Evolutionary conservation across 768 basidiomycete species (phyloP), one percentile per base, ranked within the genome.

Genomic region (Suillus subalutaceus): DNA sequence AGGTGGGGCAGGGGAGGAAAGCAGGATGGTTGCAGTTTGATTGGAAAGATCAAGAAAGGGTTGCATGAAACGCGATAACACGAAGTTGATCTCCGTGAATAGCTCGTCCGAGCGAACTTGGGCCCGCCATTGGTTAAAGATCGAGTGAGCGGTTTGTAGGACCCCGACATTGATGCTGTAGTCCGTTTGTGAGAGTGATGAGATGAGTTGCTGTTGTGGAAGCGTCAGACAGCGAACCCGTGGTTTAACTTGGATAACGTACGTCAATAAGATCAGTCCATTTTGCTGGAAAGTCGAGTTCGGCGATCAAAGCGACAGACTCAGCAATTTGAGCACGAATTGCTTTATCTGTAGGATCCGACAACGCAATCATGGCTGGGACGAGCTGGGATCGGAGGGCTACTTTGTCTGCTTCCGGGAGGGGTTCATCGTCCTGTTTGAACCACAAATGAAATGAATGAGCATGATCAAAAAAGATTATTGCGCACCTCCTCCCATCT

Each of bases 181-280:
- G 71, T 97, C 89, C 3, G 90, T 86, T 5, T 82, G 80, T 2
- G 94, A 94, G 16, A 99, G 85, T 43, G 93, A 94, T 23, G 79
- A 75, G 23, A 97, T 92, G 55, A 99, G 88, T 92, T 96, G 94
- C 96, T 97, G 71, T 43, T 58, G 60, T 40, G 50, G 20, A n/a
- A 66, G 32, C 60, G 63, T 58, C 9, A 58, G 50, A 44, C 6
- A 57, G 32, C 20, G 57, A 38, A 43, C 52, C 30, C 40, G 26
- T 26, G 61, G 64, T 50, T 61, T 41, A 4, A 57, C 63, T 62
- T 35, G 8, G 9, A 48, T 44, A 43, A 85, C 94, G 75, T 77
- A 97, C 96, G 80, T 95, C 91, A 71, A 97, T 89, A 67, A 99
- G 85, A 79, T 91, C 88, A 20, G 86, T 84, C 97, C 97, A 99